These are phyloP conservation scores for Phytopythium delawarense DNA, from an alignment of 352 stramenopile genomes.

Conservation along the genomic window DNA sequence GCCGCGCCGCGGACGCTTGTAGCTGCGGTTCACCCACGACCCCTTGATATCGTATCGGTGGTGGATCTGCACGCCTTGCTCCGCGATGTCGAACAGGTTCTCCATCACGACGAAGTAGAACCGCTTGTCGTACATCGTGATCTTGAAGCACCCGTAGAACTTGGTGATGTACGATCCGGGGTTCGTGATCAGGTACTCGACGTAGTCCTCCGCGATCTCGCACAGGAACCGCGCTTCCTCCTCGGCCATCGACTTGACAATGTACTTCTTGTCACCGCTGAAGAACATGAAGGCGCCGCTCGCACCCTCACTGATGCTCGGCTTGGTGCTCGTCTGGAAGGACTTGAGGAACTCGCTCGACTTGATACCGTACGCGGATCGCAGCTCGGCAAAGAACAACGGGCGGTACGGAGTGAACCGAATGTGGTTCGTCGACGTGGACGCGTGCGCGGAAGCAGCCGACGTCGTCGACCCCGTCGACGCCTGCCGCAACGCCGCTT, in stretches of 20 bases:
- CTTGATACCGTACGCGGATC: constrained; percentile 60
- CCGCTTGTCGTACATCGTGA: constrained; percentile 86
- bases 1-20: constrained; percentile 65
- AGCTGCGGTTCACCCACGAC: constrained; percentile 88
- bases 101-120: constrained; percentile 94
- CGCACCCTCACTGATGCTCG: constrained; percentile 87
- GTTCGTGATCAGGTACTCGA: constrained; percentile 78
- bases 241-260: constrained; percentile 89
- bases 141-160: constrained; percentile 89
- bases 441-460: constrained; percentile 9
- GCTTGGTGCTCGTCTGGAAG: constrained; percentile 82
- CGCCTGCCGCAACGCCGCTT: constrained; percentile 12
- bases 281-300: constrained; percentile 92
- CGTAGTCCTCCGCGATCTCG: constrained; percentile 82
- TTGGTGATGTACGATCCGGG: constrained; percentile 80
- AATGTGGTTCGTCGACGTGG: constrained; percentile 39
- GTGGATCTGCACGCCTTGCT: constrained; percentile 71
- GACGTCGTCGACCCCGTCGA: constrained; percentile 20
- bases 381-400: constrained; percentile 72
- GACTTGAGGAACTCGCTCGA: constrained; percentile 62
- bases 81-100: constrained; percentile 83
- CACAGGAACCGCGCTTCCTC: constrained; percentile 77
- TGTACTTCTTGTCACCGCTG: constrained; percentile 86
- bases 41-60: constrained; percentile 90
- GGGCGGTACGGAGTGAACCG: constrained; percentile 74